phyloP scores from a whole-genome alignment of 2,329 filamentous ascomycete genomes.

The Stromatinia cepivora region DNA sequence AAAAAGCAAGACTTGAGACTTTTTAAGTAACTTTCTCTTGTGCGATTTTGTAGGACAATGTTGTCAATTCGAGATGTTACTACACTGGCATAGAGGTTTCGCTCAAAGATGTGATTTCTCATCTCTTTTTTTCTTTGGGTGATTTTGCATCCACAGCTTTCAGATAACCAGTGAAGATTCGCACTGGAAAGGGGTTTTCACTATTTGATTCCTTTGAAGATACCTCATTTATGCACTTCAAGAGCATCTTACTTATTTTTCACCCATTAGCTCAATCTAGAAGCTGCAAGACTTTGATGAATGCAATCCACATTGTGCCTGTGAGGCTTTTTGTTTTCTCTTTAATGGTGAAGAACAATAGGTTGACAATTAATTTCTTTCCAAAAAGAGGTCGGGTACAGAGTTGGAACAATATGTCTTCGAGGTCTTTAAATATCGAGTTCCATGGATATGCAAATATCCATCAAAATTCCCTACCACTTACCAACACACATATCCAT shows the following conservation, averaged over 20 bases:
- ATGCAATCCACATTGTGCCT: background rate
- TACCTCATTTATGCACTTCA: constrained; percentile 3
- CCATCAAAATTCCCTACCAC: too few species aligned
- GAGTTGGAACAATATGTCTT: background rate
- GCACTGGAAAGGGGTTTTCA: background rate
- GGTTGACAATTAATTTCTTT: background rate
- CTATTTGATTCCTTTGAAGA: constrained; percentile 13
- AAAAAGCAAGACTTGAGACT: background rate
- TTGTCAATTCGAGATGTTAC: constrained; percentile 16
- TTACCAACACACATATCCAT: background rate
- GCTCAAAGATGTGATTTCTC: constrained; percentile 7
- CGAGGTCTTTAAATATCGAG: background rate
- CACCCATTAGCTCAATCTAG: constrained; percentile 13
- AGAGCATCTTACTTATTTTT: constrained; percentile 9
- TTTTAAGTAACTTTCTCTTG: background rate
- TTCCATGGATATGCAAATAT: background rate
- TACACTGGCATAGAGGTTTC: constrained; percentile 10
- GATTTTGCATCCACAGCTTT: constrained; percentile 5
- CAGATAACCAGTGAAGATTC: background rate
- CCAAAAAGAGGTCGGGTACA: background rate
- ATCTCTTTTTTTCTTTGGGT: constrained; percentile 9
- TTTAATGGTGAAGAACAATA: background rate
- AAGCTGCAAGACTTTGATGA: constrained; percentile 10
- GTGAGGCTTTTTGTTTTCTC: constrained; percentile 1
- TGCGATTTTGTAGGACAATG: background rate